Percentiles rank a stretch among this genome's conserved stretches.
Evolutionary conservation across 2,329 filamentous ascomycete genomes (phyloP).

Genomic region (Blastomyces silverae): DNA sequence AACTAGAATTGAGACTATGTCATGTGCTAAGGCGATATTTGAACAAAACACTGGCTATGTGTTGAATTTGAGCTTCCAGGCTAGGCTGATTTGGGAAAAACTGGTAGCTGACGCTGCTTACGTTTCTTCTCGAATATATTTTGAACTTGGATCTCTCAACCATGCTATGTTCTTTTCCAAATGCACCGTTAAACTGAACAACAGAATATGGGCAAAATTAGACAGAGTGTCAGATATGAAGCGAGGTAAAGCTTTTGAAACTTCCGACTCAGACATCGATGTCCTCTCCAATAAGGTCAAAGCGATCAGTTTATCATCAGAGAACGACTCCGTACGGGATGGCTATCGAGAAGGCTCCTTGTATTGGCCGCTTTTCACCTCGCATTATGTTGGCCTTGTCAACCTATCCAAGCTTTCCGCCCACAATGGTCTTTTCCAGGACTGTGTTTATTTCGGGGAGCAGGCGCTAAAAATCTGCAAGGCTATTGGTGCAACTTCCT

Average conservation of each 20-base stretch:
- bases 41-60: conserved; percentile 31
- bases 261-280: conserved; percentile 30
- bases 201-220: conserved; percentile 47
- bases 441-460: conserved; percentile 81
- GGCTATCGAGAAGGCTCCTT: conserved; percentile 52
- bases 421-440: conserved; percentile 77
- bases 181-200: conserved; percentile 45
- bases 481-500: conserved; percentile 56
- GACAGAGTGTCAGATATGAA: conserved; percentile 41
- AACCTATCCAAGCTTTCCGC: conserved; percentile 73
- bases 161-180: conserved; percentile 46
- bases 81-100: conserved; percentile 45
- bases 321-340: conserved; percentile 24
- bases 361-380: conserved; percentile 73
- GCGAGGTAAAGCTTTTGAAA: conserved; percentile 27
- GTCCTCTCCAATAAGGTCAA: conserved; percentile 36
- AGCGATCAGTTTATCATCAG: conserved; percentile 36
- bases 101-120: conserved; percentile 55
- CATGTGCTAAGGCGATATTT: conserved; percentile 28
- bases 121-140: conserved; percentile 58
- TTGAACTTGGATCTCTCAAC: conserved; percentile 48
- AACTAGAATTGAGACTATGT: conserved; percentile 34
- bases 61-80: conserved; percentile 33
- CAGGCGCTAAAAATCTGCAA: conserved; percentile 71
- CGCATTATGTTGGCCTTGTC: conserved; percentile 63